A percentile compares a stretch with the other conserved stretches of the same genome.
These are phyloP conservation scores for Pezicula radicicola DNA, from an alignment of 2,329 filamentous ascomycete genomes.

Conservation along the genomic window DNA sequence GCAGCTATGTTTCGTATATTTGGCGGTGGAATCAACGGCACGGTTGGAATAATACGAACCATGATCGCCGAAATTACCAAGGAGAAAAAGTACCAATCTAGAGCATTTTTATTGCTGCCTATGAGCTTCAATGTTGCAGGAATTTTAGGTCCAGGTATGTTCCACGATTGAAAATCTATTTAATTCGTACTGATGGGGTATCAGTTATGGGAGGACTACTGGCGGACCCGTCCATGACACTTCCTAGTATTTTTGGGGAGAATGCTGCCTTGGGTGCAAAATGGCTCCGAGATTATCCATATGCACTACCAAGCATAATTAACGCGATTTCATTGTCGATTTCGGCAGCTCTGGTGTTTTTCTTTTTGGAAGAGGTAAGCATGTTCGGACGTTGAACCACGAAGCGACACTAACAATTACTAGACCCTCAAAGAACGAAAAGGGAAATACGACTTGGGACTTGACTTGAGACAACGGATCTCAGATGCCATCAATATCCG, in stretches of 20 bases:
- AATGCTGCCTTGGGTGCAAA: slow-evolving; percentile 30
- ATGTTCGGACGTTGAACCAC: not conserved
- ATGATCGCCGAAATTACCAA: slow-evolving; percentile 69
- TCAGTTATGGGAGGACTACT: slow-evolving; percentile 36
- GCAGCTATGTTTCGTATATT: slow-evolving; percentile 56
- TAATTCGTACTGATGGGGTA: slow-evolving; percentile 3
- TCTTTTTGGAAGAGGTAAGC: slow-evolving; percentile 25
- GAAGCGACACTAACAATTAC: not conserved
- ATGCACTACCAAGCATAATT: slow-evolving; percentile 36
- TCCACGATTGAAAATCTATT: not conserved
- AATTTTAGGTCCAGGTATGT: slow-evolving; percentile 53
- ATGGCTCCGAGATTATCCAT: slow-evolving; percentile 37
- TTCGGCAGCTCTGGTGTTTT: slow-evolving; percentile 26
- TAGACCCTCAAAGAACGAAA: slow-evolving; percentile 31
- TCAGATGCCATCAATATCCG: not conserved
- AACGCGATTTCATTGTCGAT: slow-evolving; percentile 29
- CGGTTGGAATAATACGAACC: slow-evolving; percentile 68
- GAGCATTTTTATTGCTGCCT: slow-evolving; percentile 37
- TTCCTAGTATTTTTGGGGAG: slow-evolving; percentile 27
- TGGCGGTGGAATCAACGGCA: slow-evolving; percentile 65
- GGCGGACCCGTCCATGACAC: slow-evolving; percentile 35
- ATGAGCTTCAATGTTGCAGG: slow-evolving; percentile 66
- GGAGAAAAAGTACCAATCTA: slow-evolving; percentile 57
- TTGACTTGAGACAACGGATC: slow-evolving; percentile 9
- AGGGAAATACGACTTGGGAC: slow-evolving; percentile 15